Evolutionary conservation across 306 rosid genomes (phyloP).

Genomic region (Lathyrus oleraceus): DNA sequence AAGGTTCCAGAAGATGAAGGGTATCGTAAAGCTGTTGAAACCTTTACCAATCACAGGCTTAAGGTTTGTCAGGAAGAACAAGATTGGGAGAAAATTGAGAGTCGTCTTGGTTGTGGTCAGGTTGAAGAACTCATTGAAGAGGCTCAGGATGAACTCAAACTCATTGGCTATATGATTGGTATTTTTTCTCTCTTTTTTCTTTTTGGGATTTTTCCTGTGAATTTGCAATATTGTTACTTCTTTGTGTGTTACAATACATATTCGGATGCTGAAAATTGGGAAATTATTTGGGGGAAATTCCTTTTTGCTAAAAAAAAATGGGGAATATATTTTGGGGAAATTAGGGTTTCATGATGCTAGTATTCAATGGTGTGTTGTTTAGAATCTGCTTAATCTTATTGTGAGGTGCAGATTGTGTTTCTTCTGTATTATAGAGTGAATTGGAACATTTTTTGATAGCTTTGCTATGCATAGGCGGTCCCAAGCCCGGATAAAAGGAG

Average conservation of each 20-base stretch:
- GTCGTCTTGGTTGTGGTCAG: constrained; percentile 78
- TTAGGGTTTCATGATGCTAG: constrained; percentile 27
- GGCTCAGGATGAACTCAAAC: constrained; percentile 85
- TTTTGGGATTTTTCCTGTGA: neutral
- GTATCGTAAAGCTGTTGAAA: constrained; percentile 89
- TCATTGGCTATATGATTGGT: constrained; percentile 77
- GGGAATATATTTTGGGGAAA: neutral
- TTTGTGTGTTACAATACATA: neutral
- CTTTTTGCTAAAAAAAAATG: too few species aligned
- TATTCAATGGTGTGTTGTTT: constrained; percentile 39
- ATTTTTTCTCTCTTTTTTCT: neutral
- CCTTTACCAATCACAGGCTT: constrained; percentile 72
- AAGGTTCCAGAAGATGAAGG: constrained; percentile 90
- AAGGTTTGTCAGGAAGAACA: constrained; percentile 74
- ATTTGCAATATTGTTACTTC: neutral
- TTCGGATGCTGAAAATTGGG: too few species aligned
- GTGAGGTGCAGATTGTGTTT: constrained; percentile 33
- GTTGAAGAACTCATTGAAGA: constrained; percentile 97
- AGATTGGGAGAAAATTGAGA: constrained; percentile 84
- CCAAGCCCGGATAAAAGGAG: too few species aligned
- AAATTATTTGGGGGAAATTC: too few species aligned
- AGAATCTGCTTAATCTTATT: constrained; percentile 31
- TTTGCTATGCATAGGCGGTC: too few species aligned
- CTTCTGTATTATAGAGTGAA: constrained; percentile 41
- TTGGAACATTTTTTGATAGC: constrained; percentile 35